Evolutionary conservation across 1,284 basidiomycete species (phyloP), one percentile per base, ranked within the genome.

Genomic region (Porogramme epimiltina): DNA sequence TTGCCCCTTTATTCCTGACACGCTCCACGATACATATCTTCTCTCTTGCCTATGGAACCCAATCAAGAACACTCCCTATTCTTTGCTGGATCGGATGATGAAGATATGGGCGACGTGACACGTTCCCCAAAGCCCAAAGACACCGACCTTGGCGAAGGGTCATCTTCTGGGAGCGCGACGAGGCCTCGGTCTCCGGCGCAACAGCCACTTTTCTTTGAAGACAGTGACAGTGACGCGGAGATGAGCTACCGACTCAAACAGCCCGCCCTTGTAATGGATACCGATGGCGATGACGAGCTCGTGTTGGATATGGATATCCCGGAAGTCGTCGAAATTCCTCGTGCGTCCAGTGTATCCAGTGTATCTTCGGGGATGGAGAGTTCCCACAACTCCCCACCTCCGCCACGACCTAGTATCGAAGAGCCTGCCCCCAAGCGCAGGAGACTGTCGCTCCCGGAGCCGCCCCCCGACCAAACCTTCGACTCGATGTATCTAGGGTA

Each of bases 401-500:
- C 56, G 16, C 57, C 33, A 15, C 33, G 41, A 3, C 15, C 45
- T 0, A 38, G 33, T 15, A 37, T 36, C 16, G 51, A 57, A 3
- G 63, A 60, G 19, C 60, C 63, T 38, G 69, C 69, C 2, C 51
- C 67, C 0, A 87, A 87, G 66, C 84, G 74, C 60, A 74, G 79
- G 20, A 80, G 79, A 42, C 47, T 66, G 3, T 70, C 73, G 19
- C 70, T 64, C 11, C n/a, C 49, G 3, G 8, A 11, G 4, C 26
- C 28, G 26, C 28, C 34, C 13, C 26, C 25, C 11, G 19, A 23
- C 9, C 25, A 33, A 3, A 63, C 66, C 9, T 6, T 10, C 25
- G 56, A 48, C 8, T 59, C 65, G 16, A 60, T 65, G 24, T 91
- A 88, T 60, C 64, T 91, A 19, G 89, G 89, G 11, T 84, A 85